Evolutionary conservation across 805 yeast genomes (phyloP).

Genomic region (Teunomyces kruisii): DNA sequence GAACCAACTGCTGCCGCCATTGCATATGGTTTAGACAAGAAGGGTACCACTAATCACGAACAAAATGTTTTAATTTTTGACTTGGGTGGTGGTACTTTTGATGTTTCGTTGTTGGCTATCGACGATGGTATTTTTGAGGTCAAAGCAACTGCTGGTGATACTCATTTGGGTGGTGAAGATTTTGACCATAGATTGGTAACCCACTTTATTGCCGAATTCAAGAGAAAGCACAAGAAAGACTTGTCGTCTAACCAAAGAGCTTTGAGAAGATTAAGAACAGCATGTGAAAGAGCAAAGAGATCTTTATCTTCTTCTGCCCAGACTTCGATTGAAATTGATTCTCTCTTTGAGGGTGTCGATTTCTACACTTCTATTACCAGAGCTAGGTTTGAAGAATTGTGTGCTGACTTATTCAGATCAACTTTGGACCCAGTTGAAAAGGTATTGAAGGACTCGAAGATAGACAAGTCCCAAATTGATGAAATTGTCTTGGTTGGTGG

Average conservation of each 20-base stretch:
- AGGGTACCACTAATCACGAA: slow-evolving; percentile 54
- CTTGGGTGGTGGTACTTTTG: slow-evolving; percentile 97
- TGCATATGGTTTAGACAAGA: slow-evolving; percentile 51
- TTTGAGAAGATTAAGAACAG: slow-evolving; percentile 90
- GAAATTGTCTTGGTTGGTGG: slow-evolving; percentile 98
- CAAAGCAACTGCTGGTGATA: slow-evolving; percentile 92
- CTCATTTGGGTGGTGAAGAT: slow-evolving; percentile 98
- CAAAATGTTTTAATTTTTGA: slow-evolving; percentile 90
- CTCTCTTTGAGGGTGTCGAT: slow-evolving; percentile 91
- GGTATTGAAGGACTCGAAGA: slow-evolving; percentile 90
- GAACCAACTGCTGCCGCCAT: slow-evolving; percentile 49
- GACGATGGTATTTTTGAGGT: slow-evolving; percentile 93
- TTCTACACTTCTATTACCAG: slow-evolving; percentile 93
- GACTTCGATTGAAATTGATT: slow-evolving; percentile 93
- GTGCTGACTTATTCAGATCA: slow-evolving; percentile 88
- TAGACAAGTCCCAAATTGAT: slow-evolving; percentile 82
- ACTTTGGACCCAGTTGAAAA: slow-evolving; percentile 95
- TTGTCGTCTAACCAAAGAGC: slow-evolving; percentile 80
- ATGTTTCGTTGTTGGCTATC: slow-evolving; percentile 82
- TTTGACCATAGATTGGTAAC: slow-evolving; percentile 86
- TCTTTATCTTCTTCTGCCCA: slow-evolving; percentile 93
- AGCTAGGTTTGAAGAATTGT: slow-evolving; percentile 97
- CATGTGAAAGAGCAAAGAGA: slow-evolving; percentile 98
- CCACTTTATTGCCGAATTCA: slow-evolving; percentile 88
- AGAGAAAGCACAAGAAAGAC: slow-evolving; percentile 90